Base-by-base conservation (phyloP, 2,329 filamentous ascomycete species). In the Verticillium dahliae region DNA sequence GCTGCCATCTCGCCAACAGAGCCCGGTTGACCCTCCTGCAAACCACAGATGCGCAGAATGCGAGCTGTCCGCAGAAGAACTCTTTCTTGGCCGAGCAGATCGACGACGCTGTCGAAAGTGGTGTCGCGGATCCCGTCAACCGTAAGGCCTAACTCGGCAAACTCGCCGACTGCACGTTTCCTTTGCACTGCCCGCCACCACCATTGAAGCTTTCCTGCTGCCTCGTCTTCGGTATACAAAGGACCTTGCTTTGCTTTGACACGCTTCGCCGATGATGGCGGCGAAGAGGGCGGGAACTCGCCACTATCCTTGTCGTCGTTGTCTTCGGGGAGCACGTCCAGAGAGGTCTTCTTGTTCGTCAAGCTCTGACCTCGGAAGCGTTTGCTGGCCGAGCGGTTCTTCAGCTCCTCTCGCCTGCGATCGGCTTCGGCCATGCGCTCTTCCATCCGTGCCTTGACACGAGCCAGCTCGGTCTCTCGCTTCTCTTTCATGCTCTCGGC, bases 401-500 rank as follows among this genome's bases (percentile, higher is more conserved):
- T 77, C 64, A 89, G 74, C 76, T 89, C 84, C 70, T 88, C 84
- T 62, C 90, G 81, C 68, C 91, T 83, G 71, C 80, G 84, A 73
- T 93, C 89, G 0, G 90, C 91, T 70, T 93, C 90, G 37, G 90
- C 89, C 68, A 91, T 83, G 65, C 89, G 86, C 76, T 92, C 90
- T 71, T 93, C 89, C 82, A 93, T 92, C 72, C 92, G 89, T 58
- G 84, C 75, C 65, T 86, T 85, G 71, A 90, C 81, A 69, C 87
- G 86, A 67, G 81, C 82, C 61, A 90, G 83, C 65, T 93, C 89
- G 61, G 88, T 87, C 70, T 92, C 88, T 65, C 91, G 86, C 72
- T 89, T 89, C 76, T 91, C 89, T 74, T 91, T 92, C 79, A 90
- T 92, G 62, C 84, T 87, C 72, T 92, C 90, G 14, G 90, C 90